phyloP scores from a whole-genome alignment of 306 rosid species.

The Geum urbanum region DNA sequence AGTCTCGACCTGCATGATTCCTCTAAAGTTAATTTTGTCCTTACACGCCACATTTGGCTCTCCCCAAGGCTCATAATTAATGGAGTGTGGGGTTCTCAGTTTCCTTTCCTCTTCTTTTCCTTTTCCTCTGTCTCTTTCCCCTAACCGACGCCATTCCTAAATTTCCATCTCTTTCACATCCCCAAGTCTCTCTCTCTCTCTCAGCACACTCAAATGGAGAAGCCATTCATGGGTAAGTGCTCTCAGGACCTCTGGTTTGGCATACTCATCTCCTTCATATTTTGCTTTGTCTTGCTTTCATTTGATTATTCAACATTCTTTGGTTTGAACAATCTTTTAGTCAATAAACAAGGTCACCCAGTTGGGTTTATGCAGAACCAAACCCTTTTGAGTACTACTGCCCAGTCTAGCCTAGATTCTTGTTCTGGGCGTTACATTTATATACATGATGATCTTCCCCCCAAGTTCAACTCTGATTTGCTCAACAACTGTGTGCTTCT shows the following conservation, averaged over 20 bases:
- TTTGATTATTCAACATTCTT: constrained; percentile 41
- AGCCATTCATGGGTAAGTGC: constrained; percentile 24
- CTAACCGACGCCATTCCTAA: background rate
- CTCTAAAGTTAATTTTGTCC: constrained; percentile 5
- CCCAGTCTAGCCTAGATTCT: constrained; percentile 24
- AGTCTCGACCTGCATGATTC: background rate
- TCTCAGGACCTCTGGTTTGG: constrained; percentile 41
- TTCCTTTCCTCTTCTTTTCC: background rate
- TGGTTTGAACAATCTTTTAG: constrained; percentile 22
- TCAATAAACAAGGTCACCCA: constrained; percentile 27
- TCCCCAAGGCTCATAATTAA: background rate
- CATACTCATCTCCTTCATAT: constrained; percentile 38
- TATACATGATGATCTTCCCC: constrained; percentile 53
- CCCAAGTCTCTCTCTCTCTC: background rate
- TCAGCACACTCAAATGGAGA: constrained; percentile 35
- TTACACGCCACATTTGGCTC: background rate
- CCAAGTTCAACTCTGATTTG: constrained; percentile 54
- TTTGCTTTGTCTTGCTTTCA: constrained; percentile 32
- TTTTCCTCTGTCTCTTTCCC: background rate
- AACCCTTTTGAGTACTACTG: constrained; percentile 3
- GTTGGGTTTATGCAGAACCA: constrained; percentile 11
- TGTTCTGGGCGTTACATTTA: constrained; percentile 61
- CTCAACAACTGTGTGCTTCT: constrained; percentile 47
- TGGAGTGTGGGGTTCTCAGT: background rate
- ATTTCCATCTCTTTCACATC: background rate